Evolutionary conservation across 164 flowering plant species (phyloP).

Genomic region (Macadamia integrifolia): DNA sequence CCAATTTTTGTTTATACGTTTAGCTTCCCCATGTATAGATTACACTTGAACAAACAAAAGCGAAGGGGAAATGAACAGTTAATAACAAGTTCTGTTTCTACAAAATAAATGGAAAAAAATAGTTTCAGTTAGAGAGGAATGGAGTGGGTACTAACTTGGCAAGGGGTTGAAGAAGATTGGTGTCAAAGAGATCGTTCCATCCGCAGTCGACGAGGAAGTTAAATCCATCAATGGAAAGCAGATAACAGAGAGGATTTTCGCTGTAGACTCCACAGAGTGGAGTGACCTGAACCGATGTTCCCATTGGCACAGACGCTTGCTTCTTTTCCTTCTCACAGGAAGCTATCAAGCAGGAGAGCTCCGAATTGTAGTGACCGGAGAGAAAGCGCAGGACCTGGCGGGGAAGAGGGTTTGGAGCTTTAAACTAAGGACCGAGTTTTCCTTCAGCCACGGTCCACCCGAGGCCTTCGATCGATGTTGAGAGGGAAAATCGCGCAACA

Average conservation of each 20-base stretch:
- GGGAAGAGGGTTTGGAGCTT: too few relatives aligned
- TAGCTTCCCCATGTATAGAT: not conserved
- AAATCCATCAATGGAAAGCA: constrained; percentile 84
- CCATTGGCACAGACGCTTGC: constrained; percentile 35
- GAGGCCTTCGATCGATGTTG: too few relatives aligned
- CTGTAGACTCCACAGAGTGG: constrained; percentile 86
- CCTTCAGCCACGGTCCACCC: too few relatives aligned
- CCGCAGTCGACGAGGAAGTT: constrained; percentile 93
- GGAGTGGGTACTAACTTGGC: constrained; percentile 39
- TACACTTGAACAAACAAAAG: too few relatives aligned
- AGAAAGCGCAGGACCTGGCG: too few relatives aligned
- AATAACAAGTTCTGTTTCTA: not conserved
- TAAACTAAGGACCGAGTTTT: too few relatives aligned
- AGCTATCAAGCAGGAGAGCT: not conserved
- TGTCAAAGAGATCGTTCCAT: constrained; percentile 92
- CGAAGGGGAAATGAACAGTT: not conserved
- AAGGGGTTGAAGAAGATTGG: constrained; percentile 74
- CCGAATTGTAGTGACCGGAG: not conserved
- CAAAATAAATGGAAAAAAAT: not conserved
- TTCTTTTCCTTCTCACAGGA: not conserved
- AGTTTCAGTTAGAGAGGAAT: not conserved
- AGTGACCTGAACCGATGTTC: constrained; percentile 93
- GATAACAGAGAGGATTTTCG: constrained; percentile 78
- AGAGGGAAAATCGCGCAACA: too few relatives aligned
- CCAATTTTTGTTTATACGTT: not conserved